Base-by-base conservation (phyloP, 2,329 filamentous ascomycete species). In the Xylaria sp. region DNA sequence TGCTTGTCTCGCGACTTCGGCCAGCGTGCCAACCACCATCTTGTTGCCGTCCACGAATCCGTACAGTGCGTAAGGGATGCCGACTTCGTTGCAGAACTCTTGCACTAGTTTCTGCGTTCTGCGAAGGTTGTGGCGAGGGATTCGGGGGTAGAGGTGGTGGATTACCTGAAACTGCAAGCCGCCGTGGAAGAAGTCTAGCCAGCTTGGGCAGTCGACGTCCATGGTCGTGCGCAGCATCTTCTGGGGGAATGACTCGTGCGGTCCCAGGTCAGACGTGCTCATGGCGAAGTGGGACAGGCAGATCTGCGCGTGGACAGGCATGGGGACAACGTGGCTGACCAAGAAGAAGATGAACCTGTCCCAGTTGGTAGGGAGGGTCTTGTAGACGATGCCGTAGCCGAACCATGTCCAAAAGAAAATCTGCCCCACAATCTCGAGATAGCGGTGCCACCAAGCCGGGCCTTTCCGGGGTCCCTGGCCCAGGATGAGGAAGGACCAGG, bases 231-330 rank as follows among this genome's bases (percentile, higher is more conserved):
- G 87, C 51, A 96, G 80, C 88, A 95, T 94, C 73, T 88, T 90
- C 74, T 96, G 91, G 0, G 92, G 86, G 73, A 96, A 96, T 0
- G 90, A 94, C 72, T 96, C 92, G 55, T 87, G 80, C 1, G 89
- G 85, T 0, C 92, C 92, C 10, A 96, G 80, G 68, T 96, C 91
- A 9, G 90, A 83, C 0, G 92, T 96, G 67, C 90, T 93, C 92
- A 96, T 96, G 65, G 90, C 90, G 74, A 95, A 96, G 74, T 96
- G 92, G 1, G 90, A 94, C 16, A 96, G 82, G 0, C 91, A 95
- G 72, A 96, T 96, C 73, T 96, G 92, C 9, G 93, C 83, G 72
- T 96, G 92, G 54, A 96, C 78, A 2, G 91, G 88, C 74, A 90
- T 89, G 5, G 90, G 90, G 30, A 91, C 81, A 70, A 91, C 83